Evolutionary conservation across 768 basidiomycete genomes (phyloP).

Genomic region (Rhodosporidiobolus odoratus): DNA sequence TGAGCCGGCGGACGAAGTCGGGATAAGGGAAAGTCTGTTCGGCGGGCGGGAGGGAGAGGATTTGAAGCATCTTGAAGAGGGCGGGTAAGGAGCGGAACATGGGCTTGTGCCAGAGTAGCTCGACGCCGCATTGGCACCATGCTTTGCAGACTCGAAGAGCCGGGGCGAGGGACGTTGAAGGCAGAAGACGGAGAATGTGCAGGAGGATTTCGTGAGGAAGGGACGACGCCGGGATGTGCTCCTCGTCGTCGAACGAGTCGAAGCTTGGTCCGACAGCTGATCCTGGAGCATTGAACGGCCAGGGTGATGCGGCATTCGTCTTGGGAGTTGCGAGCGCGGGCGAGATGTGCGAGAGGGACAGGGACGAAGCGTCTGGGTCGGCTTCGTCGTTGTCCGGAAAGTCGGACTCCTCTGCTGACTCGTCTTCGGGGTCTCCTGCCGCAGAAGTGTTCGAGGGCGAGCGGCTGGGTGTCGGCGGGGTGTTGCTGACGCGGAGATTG

Average conservation of each 20-base stretch:
- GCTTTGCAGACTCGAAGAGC: constrained; percentile 74
- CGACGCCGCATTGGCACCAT: constrained; percentile 95
- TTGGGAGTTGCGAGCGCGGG: constrained; percentile 35
- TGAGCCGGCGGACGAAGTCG: constrained; percentile 80
- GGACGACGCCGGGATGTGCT: constrained; percentile 35
- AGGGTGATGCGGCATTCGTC: constrained; percentile 2
- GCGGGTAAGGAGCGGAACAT: constrained; percentile 63
- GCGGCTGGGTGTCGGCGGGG: constrained; percentile 33
- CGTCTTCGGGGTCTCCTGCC: constrained; percentile 13
- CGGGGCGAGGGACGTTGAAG: constrained; percentile 63
- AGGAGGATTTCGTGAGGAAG: constrained; percentile 89
- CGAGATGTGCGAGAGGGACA: constrained; percentile 9
- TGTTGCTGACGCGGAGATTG: constrained; percentile 10
- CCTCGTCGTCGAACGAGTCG: neutral
- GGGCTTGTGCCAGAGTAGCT: constrained; percentile 91
- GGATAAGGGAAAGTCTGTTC: constrained; percentile 81
- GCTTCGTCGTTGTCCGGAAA: constrained; percentile 23
- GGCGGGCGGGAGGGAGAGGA: constrained; percentile 51
- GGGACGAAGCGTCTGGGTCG: constrained; percentile 8
- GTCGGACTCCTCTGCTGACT: constrained; percentile 29
- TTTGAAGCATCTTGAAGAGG: constrained; percentile 69
- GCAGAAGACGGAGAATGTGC: constrained; percentile 77
- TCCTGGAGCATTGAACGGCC: constrained; percentile 22
- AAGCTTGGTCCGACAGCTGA: neutral
- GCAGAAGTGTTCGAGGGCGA: constrained; percentile 36